These are phyloP conservation scores for Orbilia brochopaga DNA, from an alignment of 2,329 filamentous ascomycete genomes.

Conservation along the genomic window DNA sequence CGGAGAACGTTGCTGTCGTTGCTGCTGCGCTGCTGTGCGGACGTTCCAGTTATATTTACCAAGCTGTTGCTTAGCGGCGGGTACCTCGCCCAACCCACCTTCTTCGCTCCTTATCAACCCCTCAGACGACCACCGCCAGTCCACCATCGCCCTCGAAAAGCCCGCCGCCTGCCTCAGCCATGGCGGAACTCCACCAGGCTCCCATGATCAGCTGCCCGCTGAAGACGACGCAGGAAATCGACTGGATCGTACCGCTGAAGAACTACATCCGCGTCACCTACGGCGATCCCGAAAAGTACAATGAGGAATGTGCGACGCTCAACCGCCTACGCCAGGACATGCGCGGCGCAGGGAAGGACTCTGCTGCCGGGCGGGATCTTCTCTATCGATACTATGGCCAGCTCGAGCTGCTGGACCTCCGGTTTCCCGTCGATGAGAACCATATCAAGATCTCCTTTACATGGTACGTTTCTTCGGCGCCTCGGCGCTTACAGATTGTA, in stretches of 20 bases:
- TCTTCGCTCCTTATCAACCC: constrained; percentile 29
- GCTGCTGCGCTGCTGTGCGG: neutral
- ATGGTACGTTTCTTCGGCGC: constrained; percentile 67
- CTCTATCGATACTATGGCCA: constrained; percentile 98
- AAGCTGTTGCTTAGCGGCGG: constrained; percentile 45
- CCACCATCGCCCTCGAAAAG: constrained; percentile 17
- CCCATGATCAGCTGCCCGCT: constrained; percentile 51
- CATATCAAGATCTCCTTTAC: constrained; percentile 99
- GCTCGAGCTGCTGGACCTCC: constrained; percentile 87
- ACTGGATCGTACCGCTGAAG: constrained; percentile 93
- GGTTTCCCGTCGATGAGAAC: constrained; percentile 97
- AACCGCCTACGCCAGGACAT: constrained; percentile 97
- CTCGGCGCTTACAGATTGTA: constrained; percentile 17
- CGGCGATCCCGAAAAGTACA: constrained; percentile 93
- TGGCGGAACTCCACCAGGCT: constrained; percentile 49
- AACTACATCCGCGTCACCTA: constrained; percentile 91
- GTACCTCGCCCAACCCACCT: constrained; percentile 18
- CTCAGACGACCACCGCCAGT: constrained; percentile 40
- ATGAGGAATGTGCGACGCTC: constrained; percentile 91
- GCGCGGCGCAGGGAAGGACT: constrained; percentile 95
- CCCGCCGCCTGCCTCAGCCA: constrained; percentile 26
- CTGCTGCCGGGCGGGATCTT: constrained; percentile 87
- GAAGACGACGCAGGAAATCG: constrained; percentile 90
- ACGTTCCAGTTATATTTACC: neutral
- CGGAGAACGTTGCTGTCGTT: neutral